These are phyloP conservation scores for Pyrenochaeta sp. DNA, from an alignment of 2,329 filamentous ascomycete genomes.

Conservation along the genomic window DNA sequence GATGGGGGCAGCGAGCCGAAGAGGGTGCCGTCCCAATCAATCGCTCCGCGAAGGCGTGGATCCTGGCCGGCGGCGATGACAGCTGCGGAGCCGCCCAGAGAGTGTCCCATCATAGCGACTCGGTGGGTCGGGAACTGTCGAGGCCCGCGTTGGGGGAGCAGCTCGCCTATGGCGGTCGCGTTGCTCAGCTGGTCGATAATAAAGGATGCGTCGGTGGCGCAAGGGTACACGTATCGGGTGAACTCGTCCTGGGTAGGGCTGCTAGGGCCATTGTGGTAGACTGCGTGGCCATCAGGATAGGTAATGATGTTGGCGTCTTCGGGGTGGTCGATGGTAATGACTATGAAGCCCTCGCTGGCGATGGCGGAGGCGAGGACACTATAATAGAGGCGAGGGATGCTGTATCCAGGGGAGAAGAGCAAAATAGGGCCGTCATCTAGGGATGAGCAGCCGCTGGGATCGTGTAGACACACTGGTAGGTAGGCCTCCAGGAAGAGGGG, in stretches of 20 bases:
- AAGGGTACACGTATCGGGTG: conserved; percentile 6
- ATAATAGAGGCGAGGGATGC: conserved; percentile 54
- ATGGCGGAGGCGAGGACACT: conserved; percentile 55
- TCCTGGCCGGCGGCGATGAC: conserved; percentile 23
- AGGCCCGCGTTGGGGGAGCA: conserved; percentile 20
- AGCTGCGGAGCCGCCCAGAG: conserved; percentile 29
- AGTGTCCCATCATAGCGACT: conserved; percentile 29
- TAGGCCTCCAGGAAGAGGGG: conserved; percentile 29
- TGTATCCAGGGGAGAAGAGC: conserved; percentile 57
- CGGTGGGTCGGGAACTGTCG: conserved; percentile 22
- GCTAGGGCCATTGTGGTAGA: conserved; percentile 11
- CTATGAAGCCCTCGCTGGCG: conserved; percentile 57
- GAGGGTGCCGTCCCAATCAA: conserved; percentile 28
- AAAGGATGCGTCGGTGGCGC: conserved; percentile 29
- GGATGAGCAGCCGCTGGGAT: conserved; percentile 13
- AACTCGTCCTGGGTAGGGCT: background rate
- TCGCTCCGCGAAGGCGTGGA: conserved; percentile 21
- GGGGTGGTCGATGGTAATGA: conserved; percentile 60
- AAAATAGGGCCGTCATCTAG: conserved; percentile 31
- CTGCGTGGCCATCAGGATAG: conserved; percentile 53
- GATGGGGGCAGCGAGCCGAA: conserved; percentile 20
- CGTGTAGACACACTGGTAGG: conserved; percentile 24
- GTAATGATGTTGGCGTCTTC: conserved; percentile 58
- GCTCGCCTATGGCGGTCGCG: conserved; percentile 24
- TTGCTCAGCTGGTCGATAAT: conserved; percentile 34